These are phyloP conservation scores for Mitragyna speciosa DNA, from an alignment of 257 asterid genomes.

Conservation along the genomic window DNA sequence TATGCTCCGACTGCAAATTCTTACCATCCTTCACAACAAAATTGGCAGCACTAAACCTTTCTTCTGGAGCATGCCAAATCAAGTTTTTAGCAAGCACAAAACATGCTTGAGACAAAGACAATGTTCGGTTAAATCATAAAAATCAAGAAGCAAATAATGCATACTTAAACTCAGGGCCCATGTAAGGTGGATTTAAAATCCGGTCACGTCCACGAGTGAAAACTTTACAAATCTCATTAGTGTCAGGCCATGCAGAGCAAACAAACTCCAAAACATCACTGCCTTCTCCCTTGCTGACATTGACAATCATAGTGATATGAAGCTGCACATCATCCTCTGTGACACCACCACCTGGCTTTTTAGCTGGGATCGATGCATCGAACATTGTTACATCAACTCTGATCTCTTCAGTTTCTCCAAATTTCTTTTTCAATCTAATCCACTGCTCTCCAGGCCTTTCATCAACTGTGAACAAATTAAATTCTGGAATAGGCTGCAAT, in stretches of 20 bases:
- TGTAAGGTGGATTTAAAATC: constrained; percentile 34
- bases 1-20: background rate
- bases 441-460: constrained; percentile 85
- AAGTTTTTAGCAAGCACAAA: background rate
- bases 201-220: constrained; percentile 45
- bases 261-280: constrained; percentile 59
- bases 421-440: constrained; percentile 63
- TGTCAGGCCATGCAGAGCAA: constrained; percentile 85
- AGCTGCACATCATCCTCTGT: constrained; percentile 54
- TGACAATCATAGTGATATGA: constrained; percentile 59
- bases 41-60: background rate
- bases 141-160: constrained; percentile 21
- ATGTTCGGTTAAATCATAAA: background rate
- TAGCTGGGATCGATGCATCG: constrained; percentile 60
- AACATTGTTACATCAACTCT: constrained; percentile 90
- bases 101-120: background rate
- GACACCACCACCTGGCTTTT: constrained; percentile 40
- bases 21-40: background rate
- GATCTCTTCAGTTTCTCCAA: constrained; percentile 70
- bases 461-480: constrained; percentile 62
- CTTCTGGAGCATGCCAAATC: background rate
- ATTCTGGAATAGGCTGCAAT: constrained; percentile 59
- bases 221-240: constrained; percentile 60
- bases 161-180: constrained; percentile 81
- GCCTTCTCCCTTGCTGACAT: constrained; percentile 61